A percentile compares a stretch with the other conserved stretches of the same genome.
Evolutionary conservation across 345 rosid species (phyloP).

Genomic region (Hevea brasiliensis): DNA sequence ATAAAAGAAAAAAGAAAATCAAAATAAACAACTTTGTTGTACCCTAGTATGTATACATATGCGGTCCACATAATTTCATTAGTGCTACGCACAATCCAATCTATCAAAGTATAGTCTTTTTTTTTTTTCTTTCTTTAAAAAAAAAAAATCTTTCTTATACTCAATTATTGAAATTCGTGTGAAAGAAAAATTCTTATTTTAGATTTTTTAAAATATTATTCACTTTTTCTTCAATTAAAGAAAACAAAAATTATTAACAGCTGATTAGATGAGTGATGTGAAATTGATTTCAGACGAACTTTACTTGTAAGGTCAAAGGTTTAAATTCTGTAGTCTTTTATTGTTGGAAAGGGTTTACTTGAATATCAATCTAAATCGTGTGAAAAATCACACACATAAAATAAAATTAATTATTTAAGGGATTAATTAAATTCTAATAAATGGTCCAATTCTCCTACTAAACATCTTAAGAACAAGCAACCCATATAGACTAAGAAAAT

Average conservation of each 20-base stretch:
- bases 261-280: no score
- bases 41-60: background rate
- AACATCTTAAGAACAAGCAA: background rate
- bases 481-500: background rate
- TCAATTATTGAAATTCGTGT: background rate
- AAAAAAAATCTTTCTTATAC: background rate
- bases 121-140: no score
- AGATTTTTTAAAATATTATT: background rate
- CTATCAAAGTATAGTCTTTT: no score
- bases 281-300: no score
- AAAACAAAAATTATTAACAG: no score
- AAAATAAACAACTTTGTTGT: background rate
- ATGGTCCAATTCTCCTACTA: background rate
- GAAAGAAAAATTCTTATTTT: background rate
- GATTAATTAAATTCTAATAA: background rate
- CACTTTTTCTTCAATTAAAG: no score
- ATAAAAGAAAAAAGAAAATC: no score
- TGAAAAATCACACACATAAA: no score
- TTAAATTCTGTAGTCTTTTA: no score
- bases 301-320: no score
- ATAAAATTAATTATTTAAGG: background rate
- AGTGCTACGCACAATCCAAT: background rate
- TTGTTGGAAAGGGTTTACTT: no score
- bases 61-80: background rate
- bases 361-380: no score